Evolutionary conservation across 176 grass and related monocot species (phyloP).

Genomic region (Phoenix dactylifera): DNA sequence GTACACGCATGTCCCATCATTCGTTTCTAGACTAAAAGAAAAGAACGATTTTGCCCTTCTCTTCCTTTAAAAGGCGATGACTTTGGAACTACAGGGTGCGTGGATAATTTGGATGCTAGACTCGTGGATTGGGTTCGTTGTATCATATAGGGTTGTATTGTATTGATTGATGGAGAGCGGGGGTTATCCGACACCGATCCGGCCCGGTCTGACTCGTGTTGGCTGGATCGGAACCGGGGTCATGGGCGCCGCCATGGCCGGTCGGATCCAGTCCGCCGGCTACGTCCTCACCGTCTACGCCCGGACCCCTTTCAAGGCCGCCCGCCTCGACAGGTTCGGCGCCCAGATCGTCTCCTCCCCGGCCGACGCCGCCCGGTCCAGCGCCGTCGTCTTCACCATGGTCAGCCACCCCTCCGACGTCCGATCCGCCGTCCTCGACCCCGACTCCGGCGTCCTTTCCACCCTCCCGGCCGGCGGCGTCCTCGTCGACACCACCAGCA

Average conservation of each 20-base stretch:
- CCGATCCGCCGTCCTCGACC: slow-evolving; percentile 4
- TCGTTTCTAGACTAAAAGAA: no score
- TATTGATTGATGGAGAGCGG: neutral
- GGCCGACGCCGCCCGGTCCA: slow-evolving; percentile 32
- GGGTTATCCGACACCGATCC: slow-evolving; percentile 38
- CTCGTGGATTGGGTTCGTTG: no score
- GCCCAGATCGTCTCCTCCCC: slow-evolving; percentile 41
- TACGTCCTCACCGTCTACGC: slow-evolving; percentile 22
- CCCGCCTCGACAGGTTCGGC: slow-evolving; percentile 24
- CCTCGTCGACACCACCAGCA: slow-evolving; percentile 70
- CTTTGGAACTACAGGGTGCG: no score
- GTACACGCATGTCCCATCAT: no score
- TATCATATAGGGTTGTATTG: no score
- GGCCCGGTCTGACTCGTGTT: slow-evolving; percentile 34
- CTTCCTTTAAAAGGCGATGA: no score
- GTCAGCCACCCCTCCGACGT: slow-evolving; percentile 70
- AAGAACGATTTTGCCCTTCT: no score
- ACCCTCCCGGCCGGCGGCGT: slow-evolving; percentile 35
- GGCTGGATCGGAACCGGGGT: slow-evolving; percentile 84
- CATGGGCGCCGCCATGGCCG: slow-evolving; percentile 79
- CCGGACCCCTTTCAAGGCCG: no score
- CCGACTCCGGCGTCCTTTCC: slow-evolving; percentile 16
- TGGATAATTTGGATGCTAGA: no score
- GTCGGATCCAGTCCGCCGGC: slow-evolving; percentile 20
- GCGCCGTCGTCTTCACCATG: slow-evolving; percentile 76